Evolutionary conservation across 306 rosid species (phyloP).

Genomic region (Malus sylvestris): DNA sequence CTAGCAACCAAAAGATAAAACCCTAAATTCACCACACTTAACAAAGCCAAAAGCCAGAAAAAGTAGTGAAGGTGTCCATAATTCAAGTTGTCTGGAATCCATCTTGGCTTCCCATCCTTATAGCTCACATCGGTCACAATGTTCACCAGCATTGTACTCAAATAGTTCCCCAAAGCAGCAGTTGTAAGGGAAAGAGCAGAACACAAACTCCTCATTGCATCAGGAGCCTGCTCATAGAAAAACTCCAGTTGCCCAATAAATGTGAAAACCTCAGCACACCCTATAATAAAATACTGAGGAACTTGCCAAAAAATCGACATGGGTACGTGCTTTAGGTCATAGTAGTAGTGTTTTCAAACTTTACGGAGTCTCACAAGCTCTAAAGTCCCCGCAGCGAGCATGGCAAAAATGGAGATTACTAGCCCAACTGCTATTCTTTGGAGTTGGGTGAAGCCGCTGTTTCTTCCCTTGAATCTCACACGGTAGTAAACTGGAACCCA

Average conservation of each 20-base stretch:
- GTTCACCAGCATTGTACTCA: slow-evolving; percentile 8
- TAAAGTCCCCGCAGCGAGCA: background rate
- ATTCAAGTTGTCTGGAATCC: slow-evolving; percentile 15
- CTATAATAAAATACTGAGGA: slow-evolving; percentile 18
- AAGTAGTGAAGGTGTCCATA: slow-evolving; percentile 12
- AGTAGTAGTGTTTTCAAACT: slow-evolving; percentile 2
- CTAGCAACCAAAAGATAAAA: slow-evolving; percentile 15
- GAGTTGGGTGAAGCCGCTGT: slow-evolving; percentile 17
- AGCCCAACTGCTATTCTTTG: slow-evolving; percentile 20
- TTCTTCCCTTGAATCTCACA: background rate
- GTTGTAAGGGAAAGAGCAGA: slow-evolving; percentile 16
- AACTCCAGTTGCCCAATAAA: slow-evolving; percentile 19
- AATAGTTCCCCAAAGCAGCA: slow-evolving; percentile 2
- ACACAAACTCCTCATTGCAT: slow-evolving; percentile 24
- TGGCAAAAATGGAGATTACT: background rate
- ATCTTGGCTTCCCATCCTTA: slow-evolving; percentile 4
- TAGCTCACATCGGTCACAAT: slow-evolving; percentile 4
- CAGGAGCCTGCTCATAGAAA: slow-evolving; percentile 26
- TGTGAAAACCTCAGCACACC: slow-evolving; percentile 12
- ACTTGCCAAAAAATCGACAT: slow-evolving; percentile 28
- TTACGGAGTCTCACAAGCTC: slow-evolving; percentile 7
- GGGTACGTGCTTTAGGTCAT: slow-evolving; percentile 13
- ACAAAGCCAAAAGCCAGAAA: slow-evolving; percentile 7
- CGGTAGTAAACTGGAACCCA: slow-evolving; percentile 7
- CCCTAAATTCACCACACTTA: slow-evolving; percentile 14